Percentiles rank a stretch among this genome's conserved stretches.
phyloP scores from a whole-genome alignment of 768 basidiomycete species.

The Tulasnella calospora region DNA sequence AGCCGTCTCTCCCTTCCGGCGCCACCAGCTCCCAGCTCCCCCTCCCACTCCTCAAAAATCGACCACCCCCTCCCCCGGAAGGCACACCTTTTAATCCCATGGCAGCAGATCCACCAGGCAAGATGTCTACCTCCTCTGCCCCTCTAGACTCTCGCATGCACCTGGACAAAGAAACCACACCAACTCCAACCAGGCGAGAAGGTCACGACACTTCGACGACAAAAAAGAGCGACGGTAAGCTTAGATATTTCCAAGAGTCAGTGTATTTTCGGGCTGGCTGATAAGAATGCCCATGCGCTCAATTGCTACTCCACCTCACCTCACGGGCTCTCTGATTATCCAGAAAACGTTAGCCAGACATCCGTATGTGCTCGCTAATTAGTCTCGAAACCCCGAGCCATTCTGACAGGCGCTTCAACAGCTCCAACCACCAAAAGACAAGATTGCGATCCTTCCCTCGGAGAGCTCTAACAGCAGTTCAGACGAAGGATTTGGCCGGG shows the following conservation, averaged over 20 bases:
- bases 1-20: constrained; percentile 9
- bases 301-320: constrained; percentile 5
- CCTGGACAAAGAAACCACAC: not conserved
- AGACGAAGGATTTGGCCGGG: not conserved
- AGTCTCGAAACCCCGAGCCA: not conserved
- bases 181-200: not conserved
- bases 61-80: not conserved
- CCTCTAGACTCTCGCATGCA: not conserved
- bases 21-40: not conserved
- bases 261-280: not conserved
- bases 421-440: not conserved
- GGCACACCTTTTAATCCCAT: not conserved
- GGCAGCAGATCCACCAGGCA: not conserved
- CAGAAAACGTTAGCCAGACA: constrained; percentile 9
- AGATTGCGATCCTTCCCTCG: not conserved
- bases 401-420: not conserved
- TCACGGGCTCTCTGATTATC: not conserved
- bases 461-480: not conserved
- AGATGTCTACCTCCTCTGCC: not conserved
- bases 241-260: not conserved
- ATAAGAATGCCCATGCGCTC: not conserved
- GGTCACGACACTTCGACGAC: not conserved
- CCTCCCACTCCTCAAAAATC: not conserved
- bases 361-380: not conserved
- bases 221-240: not conserved